Evolutionary conservation across 1,284 basidiomycete species (phyloP), one percentile per base, ranked within the genome.

Genomic region (Lentinus polychrous): DNA sequence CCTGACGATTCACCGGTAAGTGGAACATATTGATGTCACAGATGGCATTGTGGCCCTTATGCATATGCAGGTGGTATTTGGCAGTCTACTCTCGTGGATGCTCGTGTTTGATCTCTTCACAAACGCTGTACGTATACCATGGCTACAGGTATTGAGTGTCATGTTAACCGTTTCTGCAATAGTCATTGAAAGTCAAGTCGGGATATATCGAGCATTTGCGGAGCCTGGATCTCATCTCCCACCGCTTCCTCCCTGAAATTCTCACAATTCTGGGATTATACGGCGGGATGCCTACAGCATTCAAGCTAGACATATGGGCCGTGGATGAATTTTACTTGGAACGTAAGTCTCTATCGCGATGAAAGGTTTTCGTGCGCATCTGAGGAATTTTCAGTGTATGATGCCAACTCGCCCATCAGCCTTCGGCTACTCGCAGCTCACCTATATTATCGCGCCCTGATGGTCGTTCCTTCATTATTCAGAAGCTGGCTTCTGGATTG

Each of bases 51-150:
- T 3, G 1, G 14, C 3, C 7, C 43, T 54, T 17, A 55, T 20
- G 12, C 8, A 12, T 24, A 22, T 33, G 32, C 54, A 80, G 73
- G 68, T 69, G 43, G 58, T 75, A 3, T 79, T 86, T 52, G 79
- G 80, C 3, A 78, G 83, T 58, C 69, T 98, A n/a, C 73, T 98
- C 3, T 78, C 78, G 7, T 99, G 95, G 95, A 89, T 97, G 79
- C 70, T 92, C 3, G 61, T 87, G 0, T 86, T 98, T 55, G 90
- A 95, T 60, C 76, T 91, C 50, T 98, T 99, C 66, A 73, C 76
- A 31, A 81, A 90, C 61, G 87, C 92, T 8, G 92, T 94, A 61
- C 56, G 87, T 72, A 24, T 8, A 27, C 31, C 38, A 7, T 1
- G 23, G 11, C 31, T 2, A 12, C 8, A 14, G 37, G 31, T 33